Base-by-base conservation (phyloP, 2,329 filamentous ascomycete genomes). In the Zalaria sp. region DNA sequence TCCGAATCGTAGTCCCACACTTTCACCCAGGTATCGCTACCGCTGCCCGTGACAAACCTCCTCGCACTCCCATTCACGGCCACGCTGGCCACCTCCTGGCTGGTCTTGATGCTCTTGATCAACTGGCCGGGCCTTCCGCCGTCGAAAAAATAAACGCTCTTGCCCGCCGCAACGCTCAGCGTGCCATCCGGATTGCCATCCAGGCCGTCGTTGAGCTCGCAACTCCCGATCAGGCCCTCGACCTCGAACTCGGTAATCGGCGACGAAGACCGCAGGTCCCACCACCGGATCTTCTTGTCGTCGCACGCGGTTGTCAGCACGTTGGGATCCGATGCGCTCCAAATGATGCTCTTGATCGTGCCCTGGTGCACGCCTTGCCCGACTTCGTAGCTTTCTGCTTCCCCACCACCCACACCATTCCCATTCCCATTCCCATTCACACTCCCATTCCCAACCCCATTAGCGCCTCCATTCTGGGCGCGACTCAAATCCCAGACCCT, bases 301-400 rank as follows among this genome's bases (percentile, higher is more conserved):
- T 85, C 81, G 1, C 86, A 83, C 2, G 89, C 88, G 0, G 91
- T 98, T 39, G 93, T 83, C 43, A 98, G 69, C 48, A 89, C 78
- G 54, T 91, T 93, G 39, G 83, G 82, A 54, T 93, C 83, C 45
- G 78, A 76, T 40, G 86, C 85, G 5, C 55, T 53, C 91, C 91
- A 98, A 46, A 93, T 83, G 47, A 98, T 93, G 44, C 86, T 88
- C 62, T 95, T 96, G 71, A 98, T 96, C 28, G 83, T 84, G 37
- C 83, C 83, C 10, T 75, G 79, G 59, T 98, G 91, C 8, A 83
- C 73, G 31, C 84, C 85, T 5, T 81, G 73, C 18, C 87, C 91
- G 51, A 98, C 89, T 59, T 96, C 91, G 56, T 88, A 91, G 46
- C 81, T 75, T 18, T 18, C 18, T 18, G 18, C 18, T 18, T 18